Conservation (phyloP, 257 asterid genomes). For the Solanum corneliomulleri region DNA sequence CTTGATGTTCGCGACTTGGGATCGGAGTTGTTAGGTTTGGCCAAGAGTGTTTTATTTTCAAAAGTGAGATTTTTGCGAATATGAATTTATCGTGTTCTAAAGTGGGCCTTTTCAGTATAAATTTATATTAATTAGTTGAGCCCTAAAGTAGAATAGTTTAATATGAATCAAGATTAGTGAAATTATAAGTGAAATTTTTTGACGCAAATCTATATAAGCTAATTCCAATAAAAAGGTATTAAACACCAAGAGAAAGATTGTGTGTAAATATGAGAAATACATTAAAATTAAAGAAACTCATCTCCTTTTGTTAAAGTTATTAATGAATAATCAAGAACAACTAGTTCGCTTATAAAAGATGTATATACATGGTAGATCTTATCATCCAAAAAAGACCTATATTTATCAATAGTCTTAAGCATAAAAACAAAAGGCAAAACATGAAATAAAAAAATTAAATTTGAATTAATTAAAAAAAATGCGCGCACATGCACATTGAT, state of each 20-base stretch:
- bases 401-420: neutral
- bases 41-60: neutral
- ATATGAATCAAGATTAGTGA: neutral
- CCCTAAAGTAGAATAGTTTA: neutral
- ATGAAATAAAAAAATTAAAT: neutral
- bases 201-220: accelerated
- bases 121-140: neutral
- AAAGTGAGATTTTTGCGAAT: neutral
- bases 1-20: neutral
- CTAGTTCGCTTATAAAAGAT: neutral
- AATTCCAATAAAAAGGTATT: neutral
- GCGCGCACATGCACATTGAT: neutral
- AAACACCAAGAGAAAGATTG: neutral
- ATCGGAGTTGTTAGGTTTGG: neutral
- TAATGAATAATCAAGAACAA: neutral
- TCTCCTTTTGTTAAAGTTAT: neutral
- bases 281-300: neutral
- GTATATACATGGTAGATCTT: neutral
- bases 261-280: neutral
- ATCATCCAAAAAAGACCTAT: neutral
- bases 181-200: neutral
- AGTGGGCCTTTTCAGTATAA: neutral
- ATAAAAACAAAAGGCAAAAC: neutral
- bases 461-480: neutral
- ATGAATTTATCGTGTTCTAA: neutral